These are phyloP conservation scores for Blastobotrys arbuscula DNA, from an alignment of 1,139 yeast genomes.

Conservation along the genomic window DNA sequence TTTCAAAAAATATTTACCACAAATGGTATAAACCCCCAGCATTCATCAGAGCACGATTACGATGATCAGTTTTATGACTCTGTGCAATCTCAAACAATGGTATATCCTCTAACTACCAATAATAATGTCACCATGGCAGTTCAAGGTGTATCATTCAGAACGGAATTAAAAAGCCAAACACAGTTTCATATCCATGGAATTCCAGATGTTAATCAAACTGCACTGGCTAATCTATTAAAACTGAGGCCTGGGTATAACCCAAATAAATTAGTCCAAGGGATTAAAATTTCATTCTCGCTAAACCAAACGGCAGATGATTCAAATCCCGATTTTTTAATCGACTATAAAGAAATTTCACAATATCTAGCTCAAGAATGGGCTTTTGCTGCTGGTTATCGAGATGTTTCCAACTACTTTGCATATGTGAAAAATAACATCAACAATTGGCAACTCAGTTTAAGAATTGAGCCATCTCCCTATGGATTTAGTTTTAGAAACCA, in stretches of 20 bases:
- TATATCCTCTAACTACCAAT: neutral
- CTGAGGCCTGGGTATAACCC: neutral
- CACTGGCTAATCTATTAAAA: neutral
- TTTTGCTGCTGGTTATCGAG: neutral
- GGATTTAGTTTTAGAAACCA: slow-evolving; percentile 1
- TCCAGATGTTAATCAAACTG: slow-evolving; percentile 1
- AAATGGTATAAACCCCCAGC: neutral
- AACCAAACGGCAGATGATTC: too few species aligned
- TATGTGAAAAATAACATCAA: neutral
- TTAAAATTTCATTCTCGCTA: neutral
- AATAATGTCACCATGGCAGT: neutral
- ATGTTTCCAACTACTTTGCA: slow-evolving; percentile 5
- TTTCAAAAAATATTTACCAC: neutral
- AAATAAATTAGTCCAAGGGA: neutral
- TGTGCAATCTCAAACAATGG: neutral
- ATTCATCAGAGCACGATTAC: too few species aligned
- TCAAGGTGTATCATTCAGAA: slow-evolving; percentile 4
- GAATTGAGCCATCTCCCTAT: slow-evolving; percentile 7
- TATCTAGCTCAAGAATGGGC: neutral
- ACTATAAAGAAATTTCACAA: neutral
- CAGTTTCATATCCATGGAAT: slow-evolving; percentile 6
- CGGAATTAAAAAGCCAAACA: neutral
- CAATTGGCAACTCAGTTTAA: neutral
- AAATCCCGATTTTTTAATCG: neutral
- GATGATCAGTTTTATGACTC: neutral